Conservation (phyloP, 306 rosid genomes). For the Vigna nakashimae region DNA sequence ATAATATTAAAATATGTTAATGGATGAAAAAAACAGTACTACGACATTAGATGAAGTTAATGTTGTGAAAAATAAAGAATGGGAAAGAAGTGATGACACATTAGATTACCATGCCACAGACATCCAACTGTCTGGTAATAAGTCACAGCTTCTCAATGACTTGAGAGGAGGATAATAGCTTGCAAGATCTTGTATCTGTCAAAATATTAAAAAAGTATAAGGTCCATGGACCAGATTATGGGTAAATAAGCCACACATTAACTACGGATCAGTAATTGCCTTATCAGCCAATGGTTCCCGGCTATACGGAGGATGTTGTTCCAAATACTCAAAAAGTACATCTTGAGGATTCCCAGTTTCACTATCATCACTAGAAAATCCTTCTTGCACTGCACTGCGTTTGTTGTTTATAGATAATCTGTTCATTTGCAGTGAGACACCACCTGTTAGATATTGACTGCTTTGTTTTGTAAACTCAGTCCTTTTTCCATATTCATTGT, state of each 20-base stretch:
- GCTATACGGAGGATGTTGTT: constrained; percentile 78
- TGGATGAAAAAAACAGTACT: constrained; percentile 28
- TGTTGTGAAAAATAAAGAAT: background rate
- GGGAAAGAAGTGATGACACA: constrained; percentile 17
- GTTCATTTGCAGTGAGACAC: constrained; percentile 49
- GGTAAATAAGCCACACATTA: constrained; percentile 23
- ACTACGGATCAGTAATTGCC: constrained; percentile 54
- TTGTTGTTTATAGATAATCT: constrained; percentile 55
- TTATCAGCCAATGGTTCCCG: constrained; percentile 90
- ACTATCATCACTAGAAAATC: constrained; percentile 76
- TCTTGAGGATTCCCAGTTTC: constrained; percentile 66
- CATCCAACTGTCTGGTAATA: constrained; percentile 85
- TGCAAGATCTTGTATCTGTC: constrained; percentile 86
- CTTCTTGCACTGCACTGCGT: constrained; percentile 52
- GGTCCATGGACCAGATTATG: constrained; percentile 36
- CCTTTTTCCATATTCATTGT: constrained; percentile 63
- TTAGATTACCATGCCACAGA: constrained; percentile 86
- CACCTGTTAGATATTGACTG: constrained; percentile 47
- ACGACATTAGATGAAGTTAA: constrained; percentile 31
- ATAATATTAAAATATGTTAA: constrained; percentile 46
- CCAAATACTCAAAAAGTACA: constrained; percentile 76
- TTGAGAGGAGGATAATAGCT: constrained; percentile 67
- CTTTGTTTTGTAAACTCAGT: constrained; percentile 47
- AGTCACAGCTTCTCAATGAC: constrained; percentile 86
- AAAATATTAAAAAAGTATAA: constrained; percentile 37